These are phyloP conservation scores for Schizothecium vesticola DNA, from an alignment of 495 filamentous ascomycete species.

Conservation along the genomic window DNA sequence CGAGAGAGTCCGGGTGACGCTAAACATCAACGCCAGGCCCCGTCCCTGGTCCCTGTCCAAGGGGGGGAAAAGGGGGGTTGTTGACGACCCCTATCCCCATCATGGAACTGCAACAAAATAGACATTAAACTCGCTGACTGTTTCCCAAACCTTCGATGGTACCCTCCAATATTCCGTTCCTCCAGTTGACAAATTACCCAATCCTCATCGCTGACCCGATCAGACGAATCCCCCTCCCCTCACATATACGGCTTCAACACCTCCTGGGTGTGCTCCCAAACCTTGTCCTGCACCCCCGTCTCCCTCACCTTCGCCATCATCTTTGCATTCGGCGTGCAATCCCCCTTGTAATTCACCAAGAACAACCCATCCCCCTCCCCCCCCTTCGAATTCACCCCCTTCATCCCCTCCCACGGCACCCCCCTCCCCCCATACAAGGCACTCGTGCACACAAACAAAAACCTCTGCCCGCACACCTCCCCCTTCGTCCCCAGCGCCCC, in stretches of 20 bases:
- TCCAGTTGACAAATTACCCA: not conserved
- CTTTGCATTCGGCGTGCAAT: slow-evolving; percentile 28
- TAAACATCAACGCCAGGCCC: no score
- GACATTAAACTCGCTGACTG: not conserved
- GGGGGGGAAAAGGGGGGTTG: not conserved
- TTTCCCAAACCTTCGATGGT: not conserved
- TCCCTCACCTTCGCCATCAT: slow-evolving; percentile 21
- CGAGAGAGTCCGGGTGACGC: no score
- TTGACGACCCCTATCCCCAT: not conserved
- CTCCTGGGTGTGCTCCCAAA: slow-evolving; percentile 30
- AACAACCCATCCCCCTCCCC: slow-evolving; percentile 25
- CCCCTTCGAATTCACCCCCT: slow-evolving; percentile 18
- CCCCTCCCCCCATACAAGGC: slow-evolving; percentile 30
- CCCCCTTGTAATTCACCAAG: slow-evolving; percentile 27
- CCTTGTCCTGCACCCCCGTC: slow-evolving; percentile 20
- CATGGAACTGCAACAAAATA: not conserved
- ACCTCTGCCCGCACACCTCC: slow-evolving; percentile 28
- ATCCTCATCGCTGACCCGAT: not conserved
- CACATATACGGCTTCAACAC: slow-evolving; percentile 25
- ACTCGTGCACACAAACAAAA: slow-evolving; percentile 32
- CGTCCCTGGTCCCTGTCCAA: not conserved
- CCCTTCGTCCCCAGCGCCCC: slow-evolving; percentile 13
- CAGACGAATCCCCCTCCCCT: not conserved
- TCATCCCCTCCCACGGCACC: slow-evolving; percentile 21
- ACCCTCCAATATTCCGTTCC: not conserved